phyloP scores from a whole-genome alignment of 2,329 filamentous ascomycete genomes.

The Graphilbum fragrans region DNA sequence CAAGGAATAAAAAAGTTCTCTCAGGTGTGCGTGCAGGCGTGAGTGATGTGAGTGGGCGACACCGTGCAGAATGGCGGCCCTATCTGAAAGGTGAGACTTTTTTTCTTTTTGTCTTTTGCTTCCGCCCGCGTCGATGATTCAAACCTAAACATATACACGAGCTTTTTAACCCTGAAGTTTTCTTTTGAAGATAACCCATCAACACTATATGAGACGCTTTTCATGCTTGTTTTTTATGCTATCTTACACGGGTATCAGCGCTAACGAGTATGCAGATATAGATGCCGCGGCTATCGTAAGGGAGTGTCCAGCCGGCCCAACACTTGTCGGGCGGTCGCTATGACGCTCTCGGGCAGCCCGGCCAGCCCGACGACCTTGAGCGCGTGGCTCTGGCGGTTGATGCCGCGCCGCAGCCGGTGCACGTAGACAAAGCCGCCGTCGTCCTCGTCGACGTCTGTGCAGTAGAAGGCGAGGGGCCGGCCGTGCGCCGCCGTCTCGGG shows the following conservation, averaged over 20 bases:
- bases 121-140: conserved; percentile 38
- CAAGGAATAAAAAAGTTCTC: too few species aligned
- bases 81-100: conserved; percentile 31
- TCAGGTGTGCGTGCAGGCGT: too few species aligned
- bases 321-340: conserved; percentile 52
- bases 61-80: too few species aligned
- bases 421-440: conserved; percentile 70
- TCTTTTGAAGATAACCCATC: conserved; percentile 48
- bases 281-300: too few species aligned
- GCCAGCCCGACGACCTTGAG: conserved; percentile 88
- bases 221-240: background rate
- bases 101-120: conserved; percentile 8
- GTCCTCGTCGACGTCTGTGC: conserved; percentile 78
- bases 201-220: conserved; percentile 43
- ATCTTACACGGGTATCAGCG: background rate
- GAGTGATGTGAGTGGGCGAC: too few species aligned
- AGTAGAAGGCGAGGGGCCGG: conserved; percentile 56
- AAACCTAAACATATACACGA: conserved; percentile 35
- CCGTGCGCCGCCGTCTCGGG: conserved; percentile 8
- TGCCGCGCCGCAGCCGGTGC: conserved; percentile 66
- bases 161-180: conserved; percentile 57
- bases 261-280: background rate
- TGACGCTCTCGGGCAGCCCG: conserved; percentile 62
- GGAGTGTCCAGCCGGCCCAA: conserved; percentile 20
- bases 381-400: conserved; percentile 82